phyloP scores from a whole-genome alignment of 768 basidiomycete genomes.

The Tubosaeta sp. region DNA sequence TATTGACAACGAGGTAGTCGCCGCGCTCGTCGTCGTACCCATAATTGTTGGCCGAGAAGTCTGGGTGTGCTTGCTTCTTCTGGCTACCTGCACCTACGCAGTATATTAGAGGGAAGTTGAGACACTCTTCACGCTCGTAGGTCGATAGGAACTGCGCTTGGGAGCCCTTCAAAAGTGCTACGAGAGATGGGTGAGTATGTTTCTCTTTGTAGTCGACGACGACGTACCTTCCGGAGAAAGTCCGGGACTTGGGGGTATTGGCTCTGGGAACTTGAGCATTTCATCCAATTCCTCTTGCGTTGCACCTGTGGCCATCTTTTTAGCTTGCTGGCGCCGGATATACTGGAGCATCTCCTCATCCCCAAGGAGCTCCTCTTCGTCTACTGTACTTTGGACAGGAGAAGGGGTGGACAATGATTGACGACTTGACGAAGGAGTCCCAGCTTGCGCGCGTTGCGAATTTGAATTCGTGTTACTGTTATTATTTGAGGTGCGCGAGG shows the following conservation, averaged over 20 bases:
- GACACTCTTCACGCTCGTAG: slow-evolving; percentile 87
- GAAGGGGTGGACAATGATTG: slow-evolving; percentile 83
- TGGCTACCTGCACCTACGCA: slow-evolving; percentile 74
- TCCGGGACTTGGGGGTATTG: slow-evolving; percentile 63
- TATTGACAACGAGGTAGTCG: slow-evolving; percentile 86
- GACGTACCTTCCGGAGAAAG: slow-evolving; percentile 67
- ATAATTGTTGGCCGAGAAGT: slow-evolving; percentile 77
- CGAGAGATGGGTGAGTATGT: slow-evolving; percentile 7
- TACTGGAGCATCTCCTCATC: slow-evolving; percentile 98
- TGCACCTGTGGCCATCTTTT: slow-evolving; percentile 78
- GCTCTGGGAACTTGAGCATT: slow-evolving; percentile 90
- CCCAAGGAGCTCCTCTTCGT: slow-evolving; percentile 83
- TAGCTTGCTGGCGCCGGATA: slow-evolving; percentile 84
- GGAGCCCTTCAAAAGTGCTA: slow-evolving; percentile 63
- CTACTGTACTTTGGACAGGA: slow-evolving; percentile 69
- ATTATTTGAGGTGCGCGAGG: slow-evolving; percentile 49
- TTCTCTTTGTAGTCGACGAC: not conserved
- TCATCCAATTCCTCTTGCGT: slow-evolving; percentile 86
- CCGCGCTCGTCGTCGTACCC: slow-evolving; percentile 98
- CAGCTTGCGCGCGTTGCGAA: slow-evolving; percentile 49
- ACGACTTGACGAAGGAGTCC: slow-evolving; percentile 65
- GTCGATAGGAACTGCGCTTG: slow-evolving; percentile 74
- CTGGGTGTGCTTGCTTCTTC: slow-evolving; percentile 77
- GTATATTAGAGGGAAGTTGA: slow-evolving; percentile 82
- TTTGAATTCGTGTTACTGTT: slow-evolving; percentile 31